Evolutionary conservation across 305 asterid species (phyloP).

Genomic region (Fraxinus platypoda): DNA sequence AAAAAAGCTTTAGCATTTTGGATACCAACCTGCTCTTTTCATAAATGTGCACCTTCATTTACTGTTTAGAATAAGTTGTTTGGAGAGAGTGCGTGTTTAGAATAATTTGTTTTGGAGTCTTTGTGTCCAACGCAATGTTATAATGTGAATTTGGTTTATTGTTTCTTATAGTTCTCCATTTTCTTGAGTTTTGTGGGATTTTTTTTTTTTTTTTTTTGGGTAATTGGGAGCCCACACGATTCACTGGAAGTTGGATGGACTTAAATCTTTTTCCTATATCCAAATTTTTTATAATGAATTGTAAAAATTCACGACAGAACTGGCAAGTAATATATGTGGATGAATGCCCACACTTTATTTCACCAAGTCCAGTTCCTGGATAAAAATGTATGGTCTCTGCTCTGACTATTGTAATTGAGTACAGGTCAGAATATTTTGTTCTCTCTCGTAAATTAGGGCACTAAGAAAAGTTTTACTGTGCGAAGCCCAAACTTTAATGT

Average conservation of each 20-base stretch:
- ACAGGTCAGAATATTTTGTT: background rate
- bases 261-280: background rate
- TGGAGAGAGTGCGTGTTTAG: background rate
- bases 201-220: background rate
- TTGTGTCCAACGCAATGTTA: background rate
- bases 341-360: background rate
- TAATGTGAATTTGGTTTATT: background rate
- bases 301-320: background rate
- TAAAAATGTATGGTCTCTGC: background rate
- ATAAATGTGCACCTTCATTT: slow-evolving; percentile 10
- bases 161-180: background rate
- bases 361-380: background rate
- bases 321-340: background rate
- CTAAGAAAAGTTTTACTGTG: background rate
- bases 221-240: background rate
- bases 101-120: background rate
- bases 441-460: background rate
- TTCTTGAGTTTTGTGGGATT: background rate
- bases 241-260: background rate
- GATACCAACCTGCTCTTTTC: background rate
- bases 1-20: slow-evolving; percentile 20
- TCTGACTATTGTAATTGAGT: background rate
- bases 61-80: slow-evolving; percentile 8
- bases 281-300: background rate
- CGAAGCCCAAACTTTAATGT: background rate